Base-by-base conservation (phyloP, 2,329 filamentous ascomycete genomes). In the Pyricularia pennisetigena region DNA sequence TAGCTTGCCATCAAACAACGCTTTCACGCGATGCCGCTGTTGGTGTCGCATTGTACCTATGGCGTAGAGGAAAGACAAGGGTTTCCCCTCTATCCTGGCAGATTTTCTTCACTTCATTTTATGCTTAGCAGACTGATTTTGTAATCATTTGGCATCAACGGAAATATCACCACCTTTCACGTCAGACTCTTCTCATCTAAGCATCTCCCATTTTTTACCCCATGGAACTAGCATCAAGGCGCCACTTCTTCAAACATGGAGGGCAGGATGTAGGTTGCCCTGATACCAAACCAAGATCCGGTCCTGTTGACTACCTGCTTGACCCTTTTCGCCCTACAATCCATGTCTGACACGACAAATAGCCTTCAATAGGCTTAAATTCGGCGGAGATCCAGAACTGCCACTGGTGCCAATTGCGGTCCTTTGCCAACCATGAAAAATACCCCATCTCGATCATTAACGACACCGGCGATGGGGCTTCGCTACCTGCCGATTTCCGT, bases 371-470 rank as follows among this genome's bases (percentile, higher is more conserved):
- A 24, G 20, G 26, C 9, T 23, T n/a, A 14, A 16, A 14, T 62
- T 71, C 72, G 20, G 72, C 78, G 23, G 75, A 76, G 4, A 79
- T 79, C 66, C 68, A 72, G 1, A 71, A 74, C n/a, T 89, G 87
- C 71, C 86, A 89, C 72, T 87, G 81, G 79, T 90, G 87, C 73
- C 87, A 89, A 74, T 79, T 89, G 41, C 82, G 84, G 7, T 76
- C 78, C 0, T 88, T 89, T 70, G 75, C 80, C 0, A 84, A 79
- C 0, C 82, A 86, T 70, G 69, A 74, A 0, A 69, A 74, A 1
- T 81, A 80, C 8, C 86, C 87, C 1, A 82, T 93, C 29, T 85
- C 85, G 0, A 82, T 94, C 0, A 78, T 88, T 67, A 94, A 94
- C 74, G 79, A 82, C 0, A 77, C 85, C 2, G 88, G 90, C 71